phyloP scores from a whole-genome alignment of 2,329 filamentous ascomycete species.

The Pyrenophora teres region DNA sequence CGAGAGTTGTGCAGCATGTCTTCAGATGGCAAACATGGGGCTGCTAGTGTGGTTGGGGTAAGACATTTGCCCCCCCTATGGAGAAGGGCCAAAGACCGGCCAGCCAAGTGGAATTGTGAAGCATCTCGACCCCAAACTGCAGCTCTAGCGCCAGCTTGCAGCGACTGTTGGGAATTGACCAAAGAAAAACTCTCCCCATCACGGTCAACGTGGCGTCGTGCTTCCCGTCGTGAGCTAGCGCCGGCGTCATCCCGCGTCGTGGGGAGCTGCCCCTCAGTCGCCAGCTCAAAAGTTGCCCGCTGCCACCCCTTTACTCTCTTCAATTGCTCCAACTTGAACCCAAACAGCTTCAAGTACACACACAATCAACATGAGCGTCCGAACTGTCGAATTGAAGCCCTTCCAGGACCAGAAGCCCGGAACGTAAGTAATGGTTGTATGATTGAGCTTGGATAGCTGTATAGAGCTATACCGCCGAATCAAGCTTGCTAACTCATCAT shows the following conservation, averaged over 20 bases:
- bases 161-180: constrained; percentile 15
- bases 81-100: constrained; percentile 1
- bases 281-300: constrained; percentile 36
- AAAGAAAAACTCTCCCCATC: constrained; percentile 13
- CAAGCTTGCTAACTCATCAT: constrained; percentile 33
- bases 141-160: constrained; percentile 5
- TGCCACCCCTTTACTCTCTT: constrained; percentile 16
- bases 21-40: not conserved
- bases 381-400: constrained; percentile 80
- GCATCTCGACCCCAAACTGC: constrained; percentile 2
- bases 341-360: constrained; percentile 27
- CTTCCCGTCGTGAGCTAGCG: constrained; percentile 24
- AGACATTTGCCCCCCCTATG: not conserved
- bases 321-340: constrained; percentile 29
- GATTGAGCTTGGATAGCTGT: not conserved
- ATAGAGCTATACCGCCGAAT: constrained; percentile 9
- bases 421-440: constrained; percentile 72
- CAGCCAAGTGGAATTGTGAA: not conserved
- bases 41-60: not conserved
- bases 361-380: constrained; percentile 62
- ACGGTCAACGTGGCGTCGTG: constrained; percentile 13
- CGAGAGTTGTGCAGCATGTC: not conserved
- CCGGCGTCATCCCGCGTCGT: constrained; percentile 37
- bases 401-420: constrained; percentile 98
- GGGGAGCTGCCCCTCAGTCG: constrained; percentile 34